Percentiles rank a stretch among this genome's conserved stretches.
Evolutionary conservation across 148 eudicot genomes (phyloP).

Genomic region (Agrostemma githago): DNA sequence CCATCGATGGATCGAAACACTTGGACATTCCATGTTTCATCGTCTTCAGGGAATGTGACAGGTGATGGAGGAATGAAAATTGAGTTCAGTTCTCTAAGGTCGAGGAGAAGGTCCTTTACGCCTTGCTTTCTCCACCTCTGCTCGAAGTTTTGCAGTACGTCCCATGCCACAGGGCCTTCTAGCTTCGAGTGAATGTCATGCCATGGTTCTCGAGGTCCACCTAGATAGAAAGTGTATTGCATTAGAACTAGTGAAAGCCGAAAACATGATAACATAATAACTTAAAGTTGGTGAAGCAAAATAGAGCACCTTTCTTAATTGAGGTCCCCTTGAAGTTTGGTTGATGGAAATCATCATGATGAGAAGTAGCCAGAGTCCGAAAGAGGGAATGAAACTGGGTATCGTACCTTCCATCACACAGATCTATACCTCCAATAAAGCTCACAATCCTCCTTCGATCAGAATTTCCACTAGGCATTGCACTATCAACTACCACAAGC

Average conservation of each 20-base stretch:
- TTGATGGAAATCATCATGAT: constrained; percentile 55
- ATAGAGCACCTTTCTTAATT: constrained; percentile 31
- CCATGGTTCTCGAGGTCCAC: constrained; percentile 62
- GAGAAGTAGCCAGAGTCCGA: constrained; percentile 34
- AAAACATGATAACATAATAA: no score
- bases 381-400: constrained; percentile 50
- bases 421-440: constrained; percentile 51
- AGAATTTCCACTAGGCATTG: constrained; percentile 30
- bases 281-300: no score
- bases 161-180: constrained; percentile 56
- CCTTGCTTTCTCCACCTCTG: constrained; percentile 59
- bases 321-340: constrained; percentile 35
- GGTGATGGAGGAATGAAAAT: constrained; percentile 44
- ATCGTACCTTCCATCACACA: constrained; percentile 57
- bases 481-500: constrained; percentile 44
- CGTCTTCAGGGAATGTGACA: constrained; percentile 34
- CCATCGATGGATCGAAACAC: constrained; percentile 51
- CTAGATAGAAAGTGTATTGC: no score
- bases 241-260: no score
- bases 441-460: constrained; percentile 43
- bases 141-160: constrained; percentile 46
- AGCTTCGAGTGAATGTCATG: constrained; percentile 48
- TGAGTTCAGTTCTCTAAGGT: constrained; percentile 30
- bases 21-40: constrained; percentile 46
- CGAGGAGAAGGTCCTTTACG: constrained; percentile 28